Conservation (phyloP, 306 rosid species). For the Malus fusca region DNA sequence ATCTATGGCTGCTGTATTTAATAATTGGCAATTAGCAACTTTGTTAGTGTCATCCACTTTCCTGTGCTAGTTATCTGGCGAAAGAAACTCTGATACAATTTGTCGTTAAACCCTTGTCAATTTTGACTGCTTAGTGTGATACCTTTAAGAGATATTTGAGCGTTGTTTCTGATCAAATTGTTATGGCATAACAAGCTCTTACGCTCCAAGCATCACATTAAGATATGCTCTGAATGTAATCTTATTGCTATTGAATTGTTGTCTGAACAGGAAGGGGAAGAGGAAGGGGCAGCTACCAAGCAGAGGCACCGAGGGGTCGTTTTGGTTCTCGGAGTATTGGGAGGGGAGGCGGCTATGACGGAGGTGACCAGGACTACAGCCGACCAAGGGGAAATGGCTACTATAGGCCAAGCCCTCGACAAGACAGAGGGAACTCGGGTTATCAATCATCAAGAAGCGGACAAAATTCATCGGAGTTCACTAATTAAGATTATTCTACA, state of each 20-base stretch:
- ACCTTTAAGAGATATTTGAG: not conserved
- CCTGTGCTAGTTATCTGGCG: not conserved
- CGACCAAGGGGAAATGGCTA: conserved; percentile 69
- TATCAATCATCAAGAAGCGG: conserved; percentile 51
- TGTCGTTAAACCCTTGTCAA: too few species aligned
- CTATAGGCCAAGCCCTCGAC: conserved; percentile 55
- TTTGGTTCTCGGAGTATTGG: conserved; percentile 45
- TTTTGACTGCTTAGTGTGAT: not conserved
- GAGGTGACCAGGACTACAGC: conserved; percentile 55
- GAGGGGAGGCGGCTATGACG: conserved; percentile 51
- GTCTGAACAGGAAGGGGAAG: conserved; percentile 78
- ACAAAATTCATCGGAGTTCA: conserved; percentile 40
- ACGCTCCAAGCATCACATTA: not conserved
- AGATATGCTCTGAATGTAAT: not conserved
- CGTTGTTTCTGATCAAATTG: not conserved
- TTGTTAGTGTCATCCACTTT: not conserved
- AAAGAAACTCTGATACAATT: not conserved
- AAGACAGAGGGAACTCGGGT: conserved; percentile 50
- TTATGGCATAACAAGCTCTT: not conserved
- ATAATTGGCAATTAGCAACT: not conserved
- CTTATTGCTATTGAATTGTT: conserved; percentile 11
- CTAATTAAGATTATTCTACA: conserved; percentile 18
- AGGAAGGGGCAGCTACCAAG: conserved; percentile 71
- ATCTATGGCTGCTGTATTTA: not conserved
- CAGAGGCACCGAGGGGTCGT: conserved; percentile 65